Percentiles rank a stretch among this genome's conserved stretches.
phyloP scores from a whole-genome alignment of 805 yeast genomes.

The Maudiozyma saulgeensis region DNA sequence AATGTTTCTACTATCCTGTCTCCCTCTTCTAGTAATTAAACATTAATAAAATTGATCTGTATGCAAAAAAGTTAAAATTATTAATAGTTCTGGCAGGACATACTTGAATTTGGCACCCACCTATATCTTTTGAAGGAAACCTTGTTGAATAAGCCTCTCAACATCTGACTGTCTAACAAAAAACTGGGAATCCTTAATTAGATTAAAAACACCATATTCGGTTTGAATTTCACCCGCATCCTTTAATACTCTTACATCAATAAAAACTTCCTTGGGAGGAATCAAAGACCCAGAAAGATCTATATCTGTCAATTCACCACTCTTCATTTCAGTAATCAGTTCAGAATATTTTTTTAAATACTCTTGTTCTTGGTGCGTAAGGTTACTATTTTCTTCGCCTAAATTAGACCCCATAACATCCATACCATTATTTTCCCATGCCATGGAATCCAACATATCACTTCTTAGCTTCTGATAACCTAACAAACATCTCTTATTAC shows the following conservation, averaged over 20 bases:
- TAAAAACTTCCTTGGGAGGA: conserved; percentile 86
- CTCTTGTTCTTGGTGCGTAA: conserved; percentile 73
- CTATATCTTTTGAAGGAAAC: conserved; percentile 69
- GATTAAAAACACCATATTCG: conserved; percentile 89
- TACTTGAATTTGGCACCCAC: background rate
- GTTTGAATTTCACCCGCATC: conserved; percentile 97
- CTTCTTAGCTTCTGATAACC: conserved; percentile 76
- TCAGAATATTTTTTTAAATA: conserved; percentile 65
- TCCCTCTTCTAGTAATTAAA: too few relatives aligned
- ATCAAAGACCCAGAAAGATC: conserved; percentile 82
- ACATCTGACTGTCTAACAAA: conserved; percentile 92
- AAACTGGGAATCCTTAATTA: conserved; percentile 89
- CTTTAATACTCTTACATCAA: conserved; percentile 85
- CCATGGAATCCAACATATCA: conserved; percentile 50
- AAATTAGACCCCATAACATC: conserved; percentile 27
- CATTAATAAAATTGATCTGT: too few relatives aligned
- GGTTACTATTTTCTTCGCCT: conserved; percentile 35
- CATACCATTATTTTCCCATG: conserved; percentile 56
- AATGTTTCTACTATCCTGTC: too few relatives aligned
- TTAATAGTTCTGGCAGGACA: too few relatives aligned
- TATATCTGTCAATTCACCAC: conserved; percentile 61
- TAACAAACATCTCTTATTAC: conserved; percentile 82
- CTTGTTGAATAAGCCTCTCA: conserved; percentile 88
- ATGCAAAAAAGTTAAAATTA: too few relatives aligned
- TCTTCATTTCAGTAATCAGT: conserved; percentile 63